Evolutionary conservation across 345 rosid species (phyloP).

Genomic region (Salix koriyanagi): DNA sequence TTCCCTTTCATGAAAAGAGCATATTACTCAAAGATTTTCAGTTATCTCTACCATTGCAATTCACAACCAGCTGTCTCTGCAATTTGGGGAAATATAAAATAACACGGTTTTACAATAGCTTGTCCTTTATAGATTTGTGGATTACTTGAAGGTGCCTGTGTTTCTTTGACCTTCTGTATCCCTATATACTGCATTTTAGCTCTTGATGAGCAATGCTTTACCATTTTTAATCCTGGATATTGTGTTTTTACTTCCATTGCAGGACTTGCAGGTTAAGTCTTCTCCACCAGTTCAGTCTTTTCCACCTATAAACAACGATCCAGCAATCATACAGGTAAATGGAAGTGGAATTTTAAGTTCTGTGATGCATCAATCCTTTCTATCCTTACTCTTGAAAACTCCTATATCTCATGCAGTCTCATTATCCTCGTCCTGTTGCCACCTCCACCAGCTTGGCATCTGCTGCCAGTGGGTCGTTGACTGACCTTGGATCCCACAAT

Average conservation of each 20-base stretch:
- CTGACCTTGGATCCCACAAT: slow-evolving; percentile 52
- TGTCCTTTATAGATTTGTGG: neutral
- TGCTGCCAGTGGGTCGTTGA: slow-evolving; percentile 43
- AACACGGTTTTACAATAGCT: neutral
- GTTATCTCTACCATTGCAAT: too few species aligned
- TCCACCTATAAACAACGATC: slow-evolving; percentile 75
- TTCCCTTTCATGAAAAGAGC: neutral
- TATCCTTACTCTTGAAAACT: slow-evolving; percentile 1
- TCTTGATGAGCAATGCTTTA: neutral
- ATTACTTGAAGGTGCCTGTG: neutral
- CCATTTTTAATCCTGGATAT: neutral
- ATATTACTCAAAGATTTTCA: neutral
- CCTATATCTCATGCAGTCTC: slow-evolving; percentile 57
- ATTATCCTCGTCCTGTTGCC: slow-evolving; percentile 61
- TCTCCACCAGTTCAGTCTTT: slow-evolving; percentile 73
- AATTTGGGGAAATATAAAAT: neutral
- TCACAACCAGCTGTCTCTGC: neutral
- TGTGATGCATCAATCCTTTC: neutral
- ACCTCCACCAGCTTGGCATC: slow-evolving; percentile 59
- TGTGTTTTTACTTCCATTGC: slow-evolving; percentile 9
- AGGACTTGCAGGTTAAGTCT: slow-evolving; percentile 95
- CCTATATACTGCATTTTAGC: neutral
- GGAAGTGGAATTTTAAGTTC: neutral
- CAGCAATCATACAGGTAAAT: slow-evolving; percentile 87
- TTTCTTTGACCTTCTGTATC: neutral